A percentile compares a stretch with the other conserved stretches of the same genome.
Conservation (phyloP, 2,329 filamentous ascomycete genomes). For the Trichoderma oligosporum region DNA sequence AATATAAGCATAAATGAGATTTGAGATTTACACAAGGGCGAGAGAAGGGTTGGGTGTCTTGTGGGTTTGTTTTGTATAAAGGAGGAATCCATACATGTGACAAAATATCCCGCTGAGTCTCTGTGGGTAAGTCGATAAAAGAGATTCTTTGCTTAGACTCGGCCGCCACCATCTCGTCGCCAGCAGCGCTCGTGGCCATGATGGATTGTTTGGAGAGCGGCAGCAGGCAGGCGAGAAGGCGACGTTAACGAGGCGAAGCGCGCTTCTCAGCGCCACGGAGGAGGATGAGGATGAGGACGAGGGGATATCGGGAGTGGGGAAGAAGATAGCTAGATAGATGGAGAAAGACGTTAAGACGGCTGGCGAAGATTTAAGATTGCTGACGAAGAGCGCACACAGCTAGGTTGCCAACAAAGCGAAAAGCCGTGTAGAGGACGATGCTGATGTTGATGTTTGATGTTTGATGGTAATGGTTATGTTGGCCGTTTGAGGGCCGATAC, state of each 20-base stretch:
- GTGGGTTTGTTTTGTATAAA: too few species aligned
- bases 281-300: not conserved
- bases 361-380: not conserved
- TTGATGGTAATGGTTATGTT: not conserved
- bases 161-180: slow-evolving; percentile 27
- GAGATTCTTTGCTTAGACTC: slow-evolving; percentile 23
- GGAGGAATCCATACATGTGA: slow-evolving; percentile 38
- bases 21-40: not conserved
- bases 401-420: not conserved
- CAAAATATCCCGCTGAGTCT: slow-evolving; percentile 49
- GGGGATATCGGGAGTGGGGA: not conserved
- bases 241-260: slow-evolving; percentile 6
- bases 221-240: slow-evolving; percentile 12
- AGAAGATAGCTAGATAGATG: not conserved
- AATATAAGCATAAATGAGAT: not conserved
- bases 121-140: slow-evolving; percentile 44
- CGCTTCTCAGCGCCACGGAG: slow-evolving; percentile 1
- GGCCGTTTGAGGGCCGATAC: not conserved
- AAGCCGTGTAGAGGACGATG: not conserved
- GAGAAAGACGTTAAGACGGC: not conserved
- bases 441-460: not conserved
- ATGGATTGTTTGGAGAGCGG: slow-evolving; percentile 13
- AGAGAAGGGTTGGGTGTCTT: not conserved
- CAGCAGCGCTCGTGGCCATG: slow-evolving; percentile 37
- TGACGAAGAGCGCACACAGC: not conserved